Percentiles rank a stretch among this genome's conserved stretches.
These are phyloP conservation scores for Aspergillus ochraceoroseus DNA, from an alignment of 2,329 filamentous ascomycete species.

Conservation along the genomic window DNA sequence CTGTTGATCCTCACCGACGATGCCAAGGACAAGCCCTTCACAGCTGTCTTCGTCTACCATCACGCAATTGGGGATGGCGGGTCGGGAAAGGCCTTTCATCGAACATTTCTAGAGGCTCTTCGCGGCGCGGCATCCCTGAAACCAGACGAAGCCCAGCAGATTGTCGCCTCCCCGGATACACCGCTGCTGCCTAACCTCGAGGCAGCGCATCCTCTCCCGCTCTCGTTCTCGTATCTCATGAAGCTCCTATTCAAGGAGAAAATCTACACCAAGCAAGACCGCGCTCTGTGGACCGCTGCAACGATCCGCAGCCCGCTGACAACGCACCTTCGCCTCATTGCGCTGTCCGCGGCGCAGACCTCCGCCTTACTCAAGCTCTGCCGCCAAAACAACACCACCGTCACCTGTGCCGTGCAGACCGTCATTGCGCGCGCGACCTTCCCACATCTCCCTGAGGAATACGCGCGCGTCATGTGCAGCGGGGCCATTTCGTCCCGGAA, in stretches of 20 bases:
- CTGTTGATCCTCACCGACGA: constrained; percentile 37
- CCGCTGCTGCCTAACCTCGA: constrained; percentile 43
- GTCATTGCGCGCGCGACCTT: constrained; percentile 40
- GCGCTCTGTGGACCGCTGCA: constrained; percentile 37
- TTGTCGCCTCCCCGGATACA: constrained; percentile 23
- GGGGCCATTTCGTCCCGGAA: constrained; percentile 40
- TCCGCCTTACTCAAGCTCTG: constrained; percentile 31
- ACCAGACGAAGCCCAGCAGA: constrained; percentile 17
- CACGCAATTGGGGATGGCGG: constrained; percentile 48
- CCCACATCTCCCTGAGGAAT: constrained; percentile 27
- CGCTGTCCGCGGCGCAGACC: constrained; percentile 31
- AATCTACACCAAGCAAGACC: constrained; percentile 28
- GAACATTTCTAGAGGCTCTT: constrained; percentile 39
- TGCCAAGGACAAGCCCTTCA: constrained; percentile 33
- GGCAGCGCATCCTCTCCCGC: constrained; percentile 37
- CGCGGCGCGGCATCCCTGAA: constrained; percentile 14
- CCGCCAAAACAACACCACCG: constrained; percentile 37
- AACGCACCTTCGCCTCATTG: constrained; percentile 30
- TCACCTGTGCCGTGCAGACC: constrained; percentile 41
- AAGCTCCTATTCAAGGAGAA: constrained; percentile 33
- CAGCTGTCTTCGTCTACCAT: constrained; percentile 46
- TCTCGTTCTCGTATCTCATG: constrained; percentile 37
- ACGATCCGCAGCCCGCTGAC: constrained; percentile 23
- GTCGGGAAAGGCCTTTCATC: constrained; percentile 46
- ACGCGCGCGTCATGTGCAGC: constrained; percentile 29